Evolutionary conservation across 805 yeast genomes (phyloP).

Genomic region (Pichia scutulata): DNA sequence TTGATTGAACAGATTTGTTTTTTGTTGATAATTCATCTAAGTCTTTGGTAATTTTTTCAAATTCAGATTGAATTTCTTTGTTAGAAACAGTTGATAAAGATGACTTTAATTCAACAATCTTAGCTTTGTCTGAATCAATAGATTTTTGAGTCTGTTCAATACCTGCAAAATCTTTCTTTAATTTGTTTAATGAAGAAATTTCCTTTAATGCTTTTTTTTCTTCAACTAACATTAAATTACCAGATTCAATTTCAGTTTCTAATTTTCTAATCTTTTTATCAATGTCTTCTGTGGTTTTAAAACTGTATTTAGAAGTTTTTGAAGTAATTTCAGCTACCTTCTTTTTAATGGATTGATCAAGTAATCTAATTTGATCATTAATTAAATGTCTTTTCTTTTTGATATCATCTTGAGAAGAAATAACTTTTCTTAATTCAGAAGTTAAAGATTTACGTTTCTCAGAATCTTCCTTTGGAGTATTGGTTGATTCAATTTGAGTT

Average conservation of each 20-base stretch:
- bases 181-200: constrained; percentile 72
- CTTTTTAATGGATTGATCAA: constrained; percentile 66
- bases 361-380: constrained; percentile 59
- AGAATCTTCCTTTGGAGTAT: constrained; percentile 42
- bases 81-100: constrained; percentile 49
- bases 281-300: constrained; percentile 60
- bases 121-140: constrained; percentile 69
- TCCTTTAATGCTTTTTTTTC: constrained; percentile 84
- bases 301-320: constrained; percentile 61
- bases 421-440: constrained; percentile 36
- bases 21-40: constrained; percentile 57
- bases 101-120: constrained; percentile 68
- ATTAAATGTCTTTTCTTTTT: constrained; percentile 28
- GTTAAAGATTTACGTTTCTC: constrained; percentile 44
- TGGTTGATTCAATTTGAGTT: constrained; percentile 48
- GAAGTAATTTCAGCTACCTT: constrained; percentile 68
- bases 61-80: constrained; percentile 59
- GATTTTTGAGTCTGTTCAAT: constrained; percentile 70
- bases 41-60: constrained; percentile 59
- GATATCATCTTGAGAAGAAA: constrained; percentile 31
- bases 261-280: constrained; percentile 56
- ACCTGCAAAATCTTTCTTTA: constrained; percentile 67
- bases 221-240: constrained; percentile 78
- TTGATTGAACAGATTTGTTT: constrained; percentile 55
- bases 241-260: constrained; percentile 71